Conservation (phyloP, 2,329 filamentous ascomycete genomes). For the Dothistroma septosporum region DNA sequence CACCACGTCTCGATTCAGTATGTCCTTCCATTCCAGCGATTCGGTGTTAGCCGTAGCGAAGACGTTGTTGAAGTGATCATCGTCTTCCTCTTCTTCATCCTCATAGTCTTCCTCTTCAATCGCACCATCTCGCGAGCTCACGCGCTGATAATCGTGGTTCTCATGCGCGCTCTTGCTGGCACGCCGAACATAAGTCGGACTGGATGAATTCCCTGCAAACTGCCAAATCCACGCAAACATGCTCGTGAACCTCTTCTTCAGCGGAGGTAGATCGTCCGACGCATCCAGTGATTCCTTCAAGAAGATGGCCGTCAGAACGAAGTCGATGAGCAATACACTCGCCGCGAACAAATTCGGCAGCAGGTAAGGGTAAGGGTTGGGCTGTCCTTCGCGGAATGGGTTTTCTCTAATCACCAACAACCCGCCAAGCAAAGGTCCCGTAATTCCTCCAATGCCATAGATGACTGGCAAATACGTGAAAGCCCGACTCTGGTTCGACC, state of each 20-base stretch:
- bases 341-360: constrained; percentile 78
- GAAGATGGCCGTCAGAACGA: constrained; percentile 71
- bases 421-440: constrained; percentile 86
- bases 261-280: constrained; percentile 56
- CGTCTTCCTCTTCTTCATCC: constrained; percentile 30
- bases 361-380: constrained; percentile 72
- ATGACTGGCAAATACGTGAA: constrained; percentile 94
- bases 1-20: constrained; percentile 77
- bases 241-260: constrained; percentile 55
- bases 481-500: constrained; percentile 86
- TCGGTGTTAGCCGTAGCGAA: constrained; percentile 42
- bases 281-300: constrained; percentile 81
- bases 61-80: constrained; percentile 38
- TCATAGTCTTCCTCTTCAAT: constrained; percentile 19
- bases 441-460: constrained; percentile 93
- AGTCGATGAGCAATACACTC: constrained; percentile 64
- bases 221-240: constrained; percentile 68
- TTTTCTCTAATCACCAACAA: constrained; percentile 65
- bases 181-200: constrained; percentile 56
- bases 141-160: constrained; percentile 9
- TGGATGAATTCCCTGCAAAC: constrained; percentile 53
- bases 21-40: constrained; percentile 52
- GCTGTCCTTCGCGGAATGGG: constrained; percentile 49
- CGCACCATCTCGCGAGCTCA: constrained; percentile 13
- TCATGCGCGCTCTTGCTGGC: constrained; percentile 17